Percentiles rank a stretch among this genome's conserved stretches.
Conservation (phyloP, 768 basidiomycete genomes). For the Lentinula aciculospora region DNA sequence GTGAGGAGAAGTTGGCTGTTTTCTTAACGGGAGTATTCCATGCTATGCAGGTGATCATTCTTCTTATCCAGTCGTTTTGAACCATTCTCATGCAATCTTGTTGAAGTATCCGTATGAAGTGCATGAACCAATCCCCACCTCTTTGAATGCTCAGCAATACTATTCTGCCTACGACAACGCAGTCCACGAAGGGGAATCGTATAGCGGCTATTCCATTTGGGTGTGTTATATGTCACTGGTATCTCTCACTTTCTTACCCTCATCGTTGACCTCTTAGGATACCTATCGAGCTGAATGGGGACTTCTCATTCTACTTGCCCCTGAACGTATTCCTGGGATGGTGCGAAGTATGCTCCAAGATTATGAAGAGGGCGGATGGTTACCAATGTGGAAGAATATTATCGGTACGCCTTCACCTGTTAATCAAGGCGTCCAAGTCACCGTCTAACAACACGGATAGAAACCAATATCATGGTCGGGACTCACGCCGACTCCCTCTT, state of each 20-base stretch:
- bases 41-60: slow-evolving; percentile 42
- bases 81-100: neutral
- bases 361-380: slow-evolving; percentile 74
- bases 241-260: neutral
- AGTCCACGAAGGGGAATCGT: slow-evolving; percentile 61
- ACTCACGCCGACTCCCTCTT: slow-evolving; percentile 79
- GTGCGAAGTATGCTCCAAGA: slow-evolving; percentile 78
- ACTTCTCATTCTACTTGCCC: slow-evolving; percentile 71
- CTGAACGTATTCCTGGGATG: slow-evolving; percentile 74
- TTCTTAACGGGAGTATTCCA: slow-evolving; percentile 65
- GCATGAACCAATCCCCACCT: slow-evolving; percentile 33
- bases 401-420: slow-evolving; percentile 35
- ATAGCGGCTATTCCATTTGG: slow-evolving; percentile 81
- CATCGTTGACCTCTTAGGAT: slow-evolving; percentile 39
- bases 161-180: slow-evolving; percentile 74
- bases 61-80: neutral
- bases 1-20: slow-evolving; percentile 36
- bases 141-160: slow-evolving; percentile 26
- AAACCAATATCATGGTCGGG: slow-evolving; percentile 85
- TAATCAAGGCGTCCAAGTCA: neutral
- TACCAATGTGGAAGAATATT: slow-evolving; percentile 91
- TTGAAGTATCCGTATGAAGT: slow-evolving; percentile 73
- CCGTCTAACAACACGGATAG: slow-evolving; percentile 16
- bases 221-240: slow-evolving; percentile 24
- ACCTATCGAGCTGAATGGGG: slow-evolving; percentile 78